Evolutionary conservation across 352 stramenopile genomes (phyloP).

Genomic region (Globisporangium carolinianum): DNA sequence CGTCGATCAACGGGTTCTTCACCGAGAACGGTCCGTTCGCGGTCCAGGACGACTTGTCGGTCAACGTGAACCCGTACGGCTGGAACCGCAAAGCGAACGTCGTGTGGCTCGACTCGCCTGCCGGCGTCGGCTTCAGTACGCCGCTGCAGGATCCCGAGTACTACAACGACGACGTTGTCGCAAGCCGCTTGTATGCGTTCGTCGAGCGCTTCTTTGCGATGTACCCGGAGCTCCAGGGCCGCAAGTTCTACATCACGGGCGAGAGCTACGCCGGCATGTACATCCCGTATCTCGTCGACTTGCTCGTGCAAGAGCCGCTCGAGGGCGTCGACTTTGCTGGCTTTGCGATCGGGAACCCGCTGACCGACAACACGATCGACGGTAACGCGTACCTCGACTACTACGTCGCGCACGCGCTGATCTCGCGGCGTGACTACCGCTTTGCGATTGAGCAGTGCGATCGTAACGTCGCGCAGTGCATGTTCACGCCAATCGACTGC

Average conservation of each 20-base stretch:
- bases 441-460: conserved; percentile 41
- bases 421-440: conserved; percentile 66
- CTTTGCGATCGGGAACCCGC: conserved; percentile 49
- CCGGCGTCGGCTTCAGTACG: conserved; percentile 57
- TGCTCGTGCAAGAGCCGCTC: conserved; percentile 7
- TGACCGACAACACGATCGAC: conserved; percentile 48
- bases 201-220: conserved; percentile 55
- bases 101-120: conserved; percentile 63
- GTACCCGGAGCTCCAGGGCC: conserved; percentile 57
- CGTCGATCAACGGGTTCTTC: conserved; percentile 54
- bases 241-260: conserved; percentile 74
- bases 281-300: conserved; percentile 75
- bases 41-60: conserved; percentile 30
- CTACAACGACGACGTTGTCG: conserved; percentile 69
- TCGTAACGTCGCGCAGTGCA: conserved; percentile 37
- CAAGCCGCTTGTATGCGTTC: conserved; percentile 42
- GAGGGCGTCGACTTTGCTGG: conserved; percentile 55
- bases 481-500: conserved; percentile 40
- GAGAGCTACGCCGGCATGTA: conserved; percentile 87
- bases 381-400: conserved; percentile 65
- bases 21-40: conserved; percentile 68
- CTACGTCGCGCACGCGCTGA: conserved; percentile 76
- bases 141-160: conserved; percentile 41
- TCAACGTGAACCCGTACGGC: conserved; percentile 55
- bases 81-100: conserved; percentile 69